Base-by-base conservation (phyloP, 306 rosid genomes). In the Luffa acutangula region DNA sequence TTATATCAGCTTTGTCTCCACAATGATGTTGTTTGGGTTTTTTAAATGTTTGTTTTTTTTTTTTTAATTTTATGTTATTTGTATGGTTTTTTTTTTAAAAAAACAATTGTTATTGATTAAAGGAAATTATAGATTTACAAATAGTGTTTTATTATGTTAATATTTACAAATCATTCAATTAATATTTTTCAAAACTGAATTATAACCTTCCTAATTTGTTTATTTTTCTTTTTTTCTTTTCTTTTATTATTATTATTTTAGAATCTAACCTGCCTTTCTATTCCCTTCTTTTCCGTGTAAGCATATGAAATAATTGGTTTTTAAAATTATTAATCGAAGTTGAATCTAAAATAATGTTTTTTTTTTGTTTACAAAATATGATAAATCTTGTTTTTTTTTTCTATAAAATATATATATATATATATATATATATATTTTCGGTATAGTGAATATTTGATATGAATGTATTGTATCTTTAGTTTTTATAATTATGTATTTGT, bases 11-110 rank as follows among this genome's bases (percentile, higher is more conserved):
- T 41, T 67, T 67, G 75, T 67, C 75, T 67, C 52, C 75, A 18
- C 52, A 67, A 41, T 67, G 75, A 67, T 67, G 75, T 66, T 67
- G 75, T 67, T 67, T 45, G 48, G 41, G 34, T 67, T 41, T 67
- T 56, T 56, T 18, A 15, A 18, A 2, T 56, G 31, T 56, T 56
- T 56, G 62, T 56, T 20, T 56, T 56, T 56, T 18, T 4, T 1
- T 11, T 45, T 63, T 3, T 63, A 14, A 0, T 25, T 60, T 60
- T 4, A 25, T 31, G 0, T 10, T 25, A 3, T 21, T 25, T 25
- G 31, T 25, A 25, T 25, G 31, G 31, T 25, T 25, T 25, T 25
- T 25, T 25, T 25, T 25, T n/a, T n/a, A n/a, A n/a, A n/a, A 25
- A 25, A 25, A 25, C 0, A 25, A 25, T 25, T 25, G 31, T 25